Percentiles rank a stretch among this genome's conserved stretches.
phyloP scores from a whole-genome alignment of 805 yeast genomes.

The Starmerella stigmatis region DNA sequence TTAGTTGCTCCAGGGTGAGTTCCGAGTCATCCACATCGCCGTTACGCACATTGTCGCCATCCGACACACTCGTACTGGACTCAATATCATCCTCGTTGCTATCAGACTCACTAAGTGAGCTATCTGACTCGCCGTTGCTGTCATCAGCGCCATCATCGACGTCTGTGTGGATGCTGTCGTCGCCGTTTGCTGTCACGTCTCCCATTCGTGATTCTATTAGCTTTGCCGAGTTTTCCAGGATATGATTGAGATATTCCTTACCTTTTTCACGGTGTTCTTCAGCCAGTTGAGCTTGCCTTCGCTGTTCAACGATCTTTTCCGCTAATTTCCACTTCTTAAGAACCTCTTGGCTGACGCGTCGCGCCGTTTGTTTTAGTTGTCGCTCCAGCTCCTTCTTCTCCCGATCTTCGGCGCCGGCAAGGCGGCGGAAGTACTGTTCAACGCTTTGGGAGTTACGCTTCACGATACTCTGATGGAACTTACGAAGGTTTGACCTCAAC shows the following conservation, averaged over 20 bases:
- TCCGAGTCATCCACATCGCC: constrained; percentile 37
- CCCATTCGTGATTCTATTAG: constrained; percentile 74
- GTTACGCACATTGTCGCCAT: constrained; percentile 10
- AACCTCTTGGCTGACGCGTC: constrained; percentile 71
- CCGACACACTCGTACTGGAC: constrained; percentile 20
- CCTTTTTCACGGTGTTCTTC: constrained; percentile 72
- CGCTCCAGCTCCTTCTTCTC: constrained; percentile 65
- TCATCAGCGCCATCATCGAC: constrained; percentile 32
- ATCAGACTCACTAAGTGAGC: too few species aligned
- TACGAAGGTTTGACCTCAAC: constrained; percentile 54
- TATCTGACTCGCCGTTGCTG: constrained; percentile 24
- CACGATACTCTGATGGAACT: constrained; percentile 53
- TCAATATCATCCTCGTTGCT: too few species aligned
- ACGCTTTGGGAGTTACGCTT: constrained; percentile 69
- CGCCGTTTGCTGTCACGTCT: constrained; percentile 20
- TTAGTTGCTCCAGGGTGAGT: constrained; percentile 46
- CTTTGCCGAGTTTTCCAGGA: constrained; percentile 84
- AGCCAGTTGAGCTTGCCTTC: constrained; percentile 52
- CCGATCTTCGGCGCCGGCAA: constrained; percentile 81
- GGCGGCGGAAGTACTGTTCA: constrained; percentile 75
- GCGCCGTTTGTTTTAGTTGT: constrained; percentile 58
- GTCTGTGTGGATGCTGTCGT: constrained; percentile 25
- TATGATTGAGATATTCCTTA: constrained; percentile 74
- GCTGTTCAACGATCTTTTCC: constrained; percentile 61
- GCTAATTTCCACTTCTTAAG: constrained; percentile 87